Conservation (phyloP, 495 filamentous ascomycete genomes). For the Opeltia flavorubescens region DNA sequence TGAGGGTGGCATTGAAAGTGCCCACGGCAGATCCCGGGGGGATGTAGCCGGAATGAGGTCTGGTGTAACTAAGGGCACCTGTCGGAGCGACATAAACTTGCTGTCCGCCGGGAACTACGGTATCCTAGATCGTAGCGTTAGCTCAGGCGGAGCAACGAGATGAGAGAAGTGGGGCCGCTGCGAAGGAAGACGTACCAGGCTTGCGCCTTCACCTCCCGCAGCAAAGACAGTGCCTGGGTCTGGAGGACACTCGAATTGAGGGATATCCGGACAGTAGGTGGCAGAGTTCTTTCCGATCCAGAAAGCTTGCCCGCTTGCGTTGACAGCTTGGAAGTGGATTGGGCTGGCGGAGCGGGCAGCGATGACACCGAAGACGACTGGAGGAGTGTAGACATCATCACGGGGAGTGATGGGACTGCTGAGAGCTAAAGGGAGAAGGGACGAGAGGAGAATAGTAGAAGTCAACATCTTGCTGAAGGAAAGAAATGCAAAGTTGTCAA, state of each 20-base stretch:
- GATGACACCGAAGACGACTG: slow-evolving; percentile 11
- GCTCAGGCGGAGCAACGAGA: neutral
- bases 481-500: neutral
- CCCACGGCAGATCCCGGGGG: slow-evolving; percentile 36
- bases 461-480: neutral
- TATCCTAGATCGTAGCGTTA: slow-evolving; percentile 21
- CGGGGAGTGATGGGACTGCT: neutral
- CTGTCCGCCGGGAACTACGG: slow-evolving; percentile 52
- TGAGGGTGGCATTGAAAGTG: slow-evolving; percentile 24
- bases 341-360: slow-evolving; percentile 27
- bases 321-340: slow-evolving; percentile 27
- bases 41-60: slow-evolving; percentile 42
- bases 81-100: slow-evolving; percentile 41
- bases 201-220: slow-evolving; percentile 17
- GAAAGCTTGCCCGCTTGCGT: slow-evolving; percentile 26
- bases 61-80: slow-evolving; percentile 45
- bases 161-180: neutral
- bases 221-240: slow-evolving; percentile 30
- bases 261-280: slow-evolving; percentile 24
- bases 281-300: slow-evolving; percentile 26
- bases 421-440: neutral
- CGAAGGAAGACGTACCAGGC: slow-evolving; percentile 18
- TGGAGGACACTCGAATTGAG: slow-evolving; percentile 20
- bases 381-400: neutral
- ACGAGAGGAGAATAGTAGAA: neutral